Base-by-base conservation (phyloP, 352 stramenopile genomes). In the Phytophthora constricta region DNA sequence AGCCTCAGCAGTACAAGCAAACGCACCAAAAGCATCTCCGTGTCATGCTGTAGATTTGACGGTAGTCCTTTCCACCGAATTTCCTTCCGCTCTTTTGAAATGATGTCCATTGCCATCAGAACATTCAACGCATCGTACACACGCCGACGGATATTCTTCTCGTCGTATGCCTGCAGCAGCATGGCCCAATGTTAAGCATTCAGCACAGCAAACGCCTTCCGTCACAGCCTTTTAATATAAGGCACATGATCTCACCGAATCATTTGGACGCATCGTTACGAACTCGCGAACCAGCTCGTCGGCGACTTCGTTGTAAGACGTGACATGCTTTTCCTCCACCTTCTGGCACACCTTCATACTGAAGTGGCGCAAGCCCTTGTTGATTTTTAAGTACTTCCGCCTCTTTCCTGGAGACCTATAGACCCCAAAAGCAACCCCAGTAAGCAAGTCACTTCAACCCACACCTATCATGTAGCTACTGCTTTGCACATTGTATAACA, bases 91-190 rank as follows among this genome's bases (percentile, higher is more conserved):
- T 99, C 95, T 75, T 99, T 99, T 26, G 86, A 94, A 55, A 99
- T 99, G 53, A 99, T 99, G 48, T 99, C 96, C 93, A 99, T 98
- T 13, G 97, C 97, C 93, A 98, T 98, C 23, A 99, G 76, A 16
- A 99, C 97, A 70, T 99, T 99, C 14, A 99, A 76, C 27, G 96
- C 96, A 65, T 99, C 97, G 61, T 99, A 99, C 7, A 99, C 96
- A 51, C 97, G 90, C 19, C 97, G 87, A 34, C 97, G 92, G 53
- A 99, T 98, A 67, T 99, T 99, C 63, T 97, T 97, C 58, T 97
- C 91, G 60, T 97, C 91, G 65, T 97, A 97, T n/a, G 89, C 82
- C 77, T 94, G 34, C 26, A 51, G n/a, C n/a, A n/a, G n/a, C n/a
- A n/a, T n/a, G n/a, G n/a, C n/a, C n/a, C n/a, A n/a, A n/a, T n/a